These are phyloP conservation scores for Debaryomyces prosopidis DNA, from an alignment of 805 yeast species.

Conservation along the genomic window DNA sequence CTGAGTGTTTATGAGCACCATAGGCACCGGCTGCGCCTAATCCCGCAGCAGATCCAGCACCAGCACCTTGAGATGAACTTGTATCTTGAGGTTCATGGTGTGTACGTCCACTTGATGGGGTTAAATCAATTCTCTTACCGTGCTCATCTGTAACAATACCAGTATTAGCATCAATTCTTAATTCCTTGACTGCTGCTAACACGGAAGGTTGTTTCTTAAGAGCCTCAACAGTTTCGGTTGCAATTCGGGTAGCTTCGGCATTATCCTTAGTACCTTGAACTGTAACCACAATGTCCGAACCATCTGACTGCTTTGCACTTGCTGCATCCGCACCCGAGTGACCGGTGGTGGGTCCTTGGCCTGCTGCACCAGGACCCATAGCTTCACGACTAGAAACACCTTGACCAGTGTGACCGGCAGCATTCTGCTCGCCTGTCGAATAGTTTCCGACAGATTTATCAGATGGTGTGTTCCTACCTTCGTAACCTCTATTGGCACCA, in stretches of 20 bases:
- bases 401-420: too few relatives aligned
- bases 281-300: conserved; percentile 25
- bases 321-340: conserved; percentile 3
- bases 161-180: conserved; percentile 28
- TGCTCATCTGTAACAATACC: conserved; percentile 31
- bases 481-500: conserved; percentile 1
- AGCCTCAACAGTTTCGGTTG: conserved; percentile 23
- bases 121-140: conserved; percentile 10
- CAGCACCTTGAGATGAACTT: neutral
- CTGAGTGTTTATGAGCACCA: neutral
- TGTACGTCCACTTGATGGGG: neutral
- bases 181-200: conserved; percentile 19
- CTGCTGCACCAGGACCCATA: neutral
- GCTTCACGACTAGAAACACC: neutral
- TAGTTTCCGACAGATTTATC: too few relatives aligned
- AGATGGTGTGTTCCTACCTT: neutral
- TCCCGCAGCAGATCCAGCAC: neutral
- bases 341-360: neutral
- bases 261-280: conserved; percentile 29
- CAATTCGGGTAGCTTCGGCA: conserved; percentile 25
- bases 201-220: conserved; percentile 24
- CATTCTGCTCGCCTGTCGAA: too few relatives aligned
- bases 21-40: neutral
- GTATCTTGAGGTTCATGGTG: neutral
- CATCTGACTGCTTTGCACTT: neutral